Evolutionary conservation across 1,284 basidiomycete species (phyloP), one percentile per base, ranked within the genome.

Genomic region (Cutaneotrichosporon dermatis): DNA sequence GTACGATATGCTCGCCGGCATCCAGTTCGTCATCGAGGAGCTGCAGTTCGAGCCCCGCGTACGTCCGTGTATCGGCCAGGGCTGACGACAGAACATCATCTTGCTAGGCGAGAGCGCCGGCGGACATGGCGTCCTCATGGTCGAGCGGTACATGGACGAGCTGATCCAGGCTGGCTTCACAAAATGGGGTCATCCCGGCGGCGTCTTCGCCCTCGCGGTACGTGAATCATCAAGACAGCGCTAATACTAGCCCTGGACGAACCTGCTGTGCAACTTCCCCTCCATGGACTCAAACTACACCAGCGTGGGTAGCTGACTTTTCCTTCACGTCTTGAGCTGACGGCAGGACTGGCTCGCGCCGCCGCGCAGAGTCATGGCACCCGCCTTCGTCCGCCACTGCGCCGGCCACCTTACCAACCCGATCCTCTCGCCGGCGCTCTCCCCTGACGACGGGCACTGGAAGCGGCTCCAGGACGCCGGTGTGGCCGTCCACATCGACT

Each of bases 91-190:
- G 62, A 64, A 64, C 51, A 46, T 64, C 25, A 44, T 64, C 11
- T 45, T 64, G 33, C 11, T 43, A 12, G 62, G 62, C 9, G 54
- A 51, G n/a, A 56, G 54, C 6, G 62, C 57, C 0, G 62, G 62
- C 13, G 59, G 44, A 5, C 59, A 64, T 39, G 53, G 44, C 15
- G 34, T 43, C 15, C 57, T 64, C 34, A 46, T 46, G 6, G 50
- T 64, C 36, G 51, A 52, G 16, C 56, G 62, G 0, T 64, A 64
- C 46, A 57, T 64, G 34, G 62, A 64, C 11, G 54, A 58, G 16
- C 54, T 64, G 10, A 5, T 48, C 2, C 46, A 60, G 7, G 10
- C 39, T 5, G 57, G 57, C 25, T 62, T 50, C 25, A 54, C 51
- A 2, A 37, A 42, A 15, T 54, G 46, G 35, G 57, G 61, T 9